phyloP scores from a whole-genome alignment of 2,329 filamentous ascomycete genomes.

The Drechslerella dactyloides region DNA sequence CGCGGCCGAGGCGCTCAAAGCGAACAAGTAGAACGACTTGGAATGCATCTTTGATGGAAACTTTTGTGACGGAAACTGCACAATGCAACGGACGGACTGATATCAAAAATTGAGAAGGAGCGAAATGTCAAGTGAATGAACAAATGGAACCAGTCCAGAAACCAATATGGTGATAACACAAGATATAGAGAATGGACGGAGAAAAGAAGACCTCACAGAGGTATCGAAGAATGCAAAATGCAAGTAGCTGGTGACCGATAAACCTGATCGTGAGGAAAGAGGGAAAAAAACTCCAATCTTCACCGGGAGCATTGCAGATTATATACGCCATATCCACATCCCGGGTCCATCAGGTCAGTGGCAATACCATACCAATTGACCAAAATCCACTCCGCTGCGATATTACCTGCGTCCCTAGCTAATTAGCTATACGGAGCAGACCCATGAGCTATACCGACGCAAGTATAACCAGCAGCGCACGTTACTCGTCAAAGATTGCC shows the following conservation, averaged over 20 bases:
- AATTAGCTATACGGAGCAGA: neutral
- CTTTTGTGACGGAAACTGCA: neutral
- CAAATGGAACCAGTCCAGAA: slow-evolving; percentile 46
- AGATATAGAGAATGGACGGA: slow-evolving; percentile 27
- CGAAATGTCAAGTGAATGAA: slow-evolving; percentile 24
- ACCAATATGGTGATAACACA: slow-evolving; percentile 19
- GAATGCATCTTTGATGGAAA: slow-evolving; percentile 43
- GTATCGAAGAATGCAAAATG: slow-evolving; percentile 25
- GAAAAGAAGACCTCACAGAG: slow-evolving; percentile 49
- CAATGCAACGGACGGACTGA: slow-evolving; percentile 5
- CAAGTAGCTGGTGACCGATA: slow-evolving; percentile 41
- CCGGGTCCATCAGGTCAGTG: neutral
- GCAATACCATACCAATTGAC: neutral
- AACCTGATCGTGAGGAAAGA: slow-evolving; percentile 47
- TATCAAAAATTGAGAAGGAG: neutral
- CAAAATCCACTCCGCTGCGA: neutral
- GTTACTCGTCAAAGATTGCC: slow-evolving; percentile 35
- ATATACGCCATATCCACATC: slow-evolving; percentile 15
- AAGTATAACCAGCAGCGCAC: neutral
- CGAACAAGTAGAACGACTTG: slow-evolving; percentile 30
- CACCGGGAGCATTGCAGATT: slow-evolving; percentile 23
- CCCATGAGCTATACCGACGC: neutral
- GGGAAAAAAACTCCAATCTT: slow-evolving; percentile 20
- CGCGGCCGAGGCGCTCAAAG: slow-evolving; percentile 24
- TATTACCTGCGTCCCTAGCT: too few relatives aligned